Percentiles rank a stretch among this genome's conserved stretches.
phyloP scores from a whole-genome alignment of 352 stramenopile genomes.

The Thalassiosira livingstoniorum region DNA sequence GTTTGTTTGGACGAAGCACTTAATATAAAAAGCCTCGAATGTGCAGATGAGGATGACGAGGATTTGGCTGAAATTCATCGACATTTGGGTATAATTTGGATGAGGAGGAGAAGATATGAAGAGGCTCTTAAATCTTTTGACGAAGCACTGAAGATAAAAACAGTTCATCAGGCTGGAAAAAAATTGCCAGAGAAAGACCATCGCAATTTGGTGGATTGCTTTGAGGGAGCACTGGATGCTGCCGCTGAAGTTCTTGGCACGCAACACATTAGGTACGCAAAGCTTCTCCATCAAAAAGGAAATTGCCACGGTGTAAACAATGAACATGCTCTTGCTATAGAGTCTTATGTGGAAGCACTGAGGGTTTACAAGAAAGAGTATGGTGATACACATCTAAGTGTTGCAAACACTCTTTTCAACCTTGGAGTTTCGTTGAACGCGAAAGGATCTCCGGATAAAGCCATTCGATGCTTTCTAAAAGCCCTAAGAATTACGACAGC shows the following conservation, averaged over 20 bases:
- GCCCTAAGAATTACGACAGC: slow-evolving; percentile 65
- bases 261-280: slow-evolving; percentile 66
- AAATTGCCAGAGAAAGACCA: slow-evolving; percentile 60
- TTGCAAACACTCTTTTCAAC: slow-evolving; percentile 74
- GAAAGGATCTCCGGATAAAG: slow-evolving; percentile 73
- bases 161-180: slow-evolving; percentile 26
- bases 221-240: slow-evolving; percentile 66
- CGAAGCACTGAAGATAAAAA: slow-evolving; percentile 70
- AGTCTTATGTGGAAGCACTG: slow-evolving; percentile 67
- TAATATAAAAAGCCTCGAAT: slow-evolving; percentile 68
- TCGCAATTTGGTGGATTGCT: slow-evolving; percentile 58
- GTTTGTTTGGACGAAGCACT: slow-evolving; percentile 67
- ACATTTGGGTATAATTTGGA: slow-evolving; percentile 66
- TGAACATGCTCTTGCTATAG: slow-evolving; percentile 68
- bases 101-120: slow-evolving; percentile 64
- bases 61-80: slow-evolving; percentile 71
- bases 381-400: slow-evolving; percentile 67
- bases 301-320: slow-evolving; percentile 58
- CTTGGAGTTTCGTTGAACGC: slow-evolving; percentile 73
- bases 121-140: slow-evolving; percentile 68
- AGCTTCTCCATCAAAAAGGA: slow-evolving; percentile 66
- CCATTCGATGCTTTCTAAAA: slow-evolving; percentile 69
- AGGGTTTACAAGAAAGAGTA: slow-evolving; percentile 68
- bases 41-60: slow-evolving; percentile 54
- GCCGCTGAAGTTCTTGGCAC: slow-evolving; percentile 53